These are phyloP conservation scores for Nicotiana attenuata DNA, from an alignment of 257 asterid species.

Conservation along the genomic window DNA sequence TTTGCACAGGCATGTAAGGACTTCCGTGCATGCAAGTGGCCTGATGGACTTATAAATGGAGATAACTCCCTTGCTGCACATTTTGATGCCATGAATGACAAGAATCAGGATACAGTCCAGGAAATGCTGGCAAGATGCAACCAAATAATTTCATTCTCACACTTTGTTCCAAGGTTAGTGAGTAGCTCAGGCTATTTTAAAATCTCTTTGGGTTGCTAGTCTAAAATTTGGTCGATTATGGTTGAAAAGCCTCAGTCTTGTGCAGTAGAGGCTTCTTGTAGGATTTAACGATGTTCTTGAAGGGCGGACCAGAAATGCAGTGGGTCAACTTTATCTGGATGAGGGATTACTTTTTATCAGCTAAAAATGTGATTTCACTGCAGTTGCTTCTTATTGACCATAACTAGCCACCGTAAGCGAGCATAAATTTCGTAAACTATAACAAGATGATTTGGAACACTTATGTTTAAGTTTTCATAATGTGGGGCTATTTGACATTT, in stretches of 20 bases:
- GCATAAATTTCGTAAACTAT: not conserved
- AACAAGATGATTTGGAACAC: too few species aligned
- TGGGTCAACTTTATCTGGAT: not conserved
- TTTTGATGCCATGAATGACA: slow-evolving; percentile 74
- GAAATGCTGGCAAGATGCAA: slow-evolving; percentile 57
- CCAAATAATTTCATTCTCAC: slow-evolving; percentile 67
- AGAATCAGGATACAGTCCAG: slow-evolving; percentile 34
- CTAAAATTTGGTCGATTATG: not conserved
- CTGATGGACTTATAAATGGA: slow-evolving; percentile 45
- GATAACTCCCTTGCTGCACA: slow-evolving; percentile 62
- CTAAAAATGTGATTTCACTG: not conserved
- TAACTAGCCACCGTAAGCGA: not conserved
- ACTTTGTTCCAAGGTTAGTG: slow-evolving; percentile 80
- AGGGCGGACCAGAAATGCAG: not conserved
- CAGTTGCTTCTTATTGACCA: not conserved
- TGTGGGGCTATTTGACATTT: not conserved
- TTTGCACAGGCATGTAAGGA: slow-evolving; percentile 82
- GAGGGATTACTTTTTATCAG: not conserved
- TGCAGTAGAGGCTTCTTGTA: not conserved
- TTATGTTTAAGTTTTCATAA: not conserved
- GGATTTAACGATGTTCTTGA: not conserved
- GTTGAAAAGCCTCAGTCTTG: not conserved
- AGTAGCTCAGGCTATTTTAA: not conserved
- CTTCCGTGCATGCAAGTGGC: slow-evolving; percentile 86
- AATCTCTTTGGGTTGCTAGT: not conserved